A percentile compares a stretch with the other conserved stretches of the same genome.
These are phyloP conservation scores for Turritis glabra DNA, from an alignment of 345 rosid species.

Conservation along the genomic window DNA sequence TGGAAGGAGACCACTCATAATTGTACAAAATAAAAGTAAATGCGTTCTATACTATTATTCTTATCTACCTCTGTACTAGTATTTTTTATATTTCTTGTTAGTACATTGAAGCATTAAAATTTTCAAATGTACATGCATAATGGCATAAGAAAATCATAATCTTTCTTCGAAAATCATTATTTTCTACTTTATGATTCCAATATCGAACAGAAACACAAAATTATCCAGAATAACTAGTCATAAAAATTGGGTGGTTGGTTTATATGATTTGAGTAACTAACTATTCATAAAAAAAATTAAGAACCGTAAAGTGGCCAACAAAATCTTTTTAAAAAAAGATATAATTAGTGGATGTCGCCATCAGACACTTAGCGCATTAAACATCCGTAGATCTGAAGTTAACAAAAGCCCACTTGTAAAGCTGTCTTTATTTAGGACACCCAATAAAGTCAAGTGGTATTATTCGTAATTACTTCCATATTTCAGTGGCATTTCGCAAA, in stretches of 20 bases:
- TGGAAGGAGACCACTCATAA: slow-evolving; percentile 13
- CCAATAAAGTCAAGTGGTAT: slow-evolving; percentile 44
- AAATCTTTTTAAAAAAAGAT: background rate
- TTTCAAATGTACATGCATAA: no score
- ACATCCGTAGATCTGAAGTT: slow-evolving; percentile 35
- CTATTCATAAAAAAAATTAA: background rate
- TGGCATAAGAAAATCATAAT: no score
- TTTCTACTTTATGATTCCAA: background rate
- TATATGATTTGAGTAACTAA: background rate
- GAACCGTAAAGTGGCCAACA: background rate
- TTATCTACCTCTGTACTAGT: slow-evolving; percentile 3
- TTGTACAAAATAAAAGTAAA: no score
- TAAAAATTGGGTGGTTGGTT: background rate
- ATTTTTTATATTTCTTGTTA: background rate
- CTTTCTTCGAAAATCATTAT: background rate
- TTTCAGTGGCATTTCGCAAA: slow-evolving; percentile 32
- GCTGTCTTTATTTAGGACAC: slow-evolving; percentile 3
- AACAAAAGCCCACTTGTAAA: slow-evolving; percentile 28
- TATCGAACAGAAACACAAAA: no score
- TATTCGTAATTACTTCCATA: slow-evolving; percentile 10
- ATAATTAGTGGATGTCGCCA: slow-evolving; percentile 18
- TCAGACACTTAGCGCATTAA: slow-evolving; percentile 35
- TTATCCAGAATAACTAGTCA: no score
- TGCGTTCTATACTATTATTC: slow-evolving; percentile 6
- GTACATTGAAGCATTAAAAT: no score